Percentiles rank a stretch among this genome's conserved stretches.
These are phyloP conservation scores for Peronospora farinosa DNA, from an alignment of 352 stramenopile genomes.

Conservation along the genomic window DNA sequence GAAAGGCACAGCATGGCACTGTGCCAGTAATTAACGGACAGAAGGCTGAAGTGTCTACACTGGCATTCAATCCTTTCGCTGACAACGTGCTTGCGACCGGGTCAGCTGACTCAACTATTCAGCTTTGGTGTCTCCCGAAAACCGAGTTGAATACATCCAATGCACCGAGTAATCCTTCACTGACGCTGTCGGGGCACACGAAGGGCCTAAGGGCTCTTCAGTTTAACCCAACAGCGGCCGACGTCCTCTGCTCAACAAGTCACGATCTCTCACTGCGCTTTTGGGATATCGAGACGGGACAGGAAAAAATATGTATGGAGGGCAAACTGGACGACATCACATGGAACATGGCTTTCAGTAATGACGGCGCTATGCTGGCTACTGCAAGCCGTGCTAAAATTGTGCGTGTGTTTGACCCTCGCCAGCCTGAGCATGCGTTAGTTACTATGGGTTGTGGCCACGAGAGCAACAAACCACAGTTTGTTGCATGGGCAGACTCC, in stretches of 20 bases:
- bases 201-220: slow-evolving; percentile 48
- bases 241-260: slow-evolving; percentile 55
- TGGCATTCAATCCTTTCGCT: slow-evolving; percentile 61
- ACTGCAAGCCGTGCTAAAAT: slow-evolving; percentile 67
- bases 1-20: slow-evolving; percentile 40
- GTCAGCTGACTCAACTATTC: slow-evolving; percentile 50
- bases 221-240: slow-evolving; percentile 59
- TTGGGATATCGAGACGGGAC: slow-evolving; percentile 62
- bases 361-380: slow-evolving; percentile 53
- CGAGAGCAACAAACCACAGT: slow-evolving; percentile 63
- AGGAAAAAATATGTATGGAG: slow-evolving; percentile 36
- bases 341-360: slow-evolving; percentile 70
- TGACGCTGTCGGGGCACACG: slow-evolving; percentile 42
- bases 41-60: slow-evolving; percentile 51
- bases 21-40: slow-evolving; percentile 56
- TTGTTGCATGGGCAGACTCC: slow-evolving; percentile 49
- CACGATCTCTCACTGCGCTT: slow-evolving; percentile 59
- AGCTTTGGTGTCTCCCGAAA: slow-evolving; percentile 48
- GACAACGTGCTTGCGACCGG: slow-evolving; percentile 48
- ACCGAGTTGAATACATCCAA: slow-evolving; percentile 4
- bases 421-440: slow-evolving; percentile 36
- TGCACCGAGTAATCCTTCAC: slow-evolving; percentile 5
- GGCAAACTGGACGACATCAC: slow-evolving; percentile 66
- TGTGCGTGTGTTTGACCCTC: slow-evolving; percentile 69
- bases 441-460: slow-evolving; percentile 64